phyloP scores from a whole-genome alignment of 345 rosid genomes.

The Aquilaria malaccensis region DNA sequence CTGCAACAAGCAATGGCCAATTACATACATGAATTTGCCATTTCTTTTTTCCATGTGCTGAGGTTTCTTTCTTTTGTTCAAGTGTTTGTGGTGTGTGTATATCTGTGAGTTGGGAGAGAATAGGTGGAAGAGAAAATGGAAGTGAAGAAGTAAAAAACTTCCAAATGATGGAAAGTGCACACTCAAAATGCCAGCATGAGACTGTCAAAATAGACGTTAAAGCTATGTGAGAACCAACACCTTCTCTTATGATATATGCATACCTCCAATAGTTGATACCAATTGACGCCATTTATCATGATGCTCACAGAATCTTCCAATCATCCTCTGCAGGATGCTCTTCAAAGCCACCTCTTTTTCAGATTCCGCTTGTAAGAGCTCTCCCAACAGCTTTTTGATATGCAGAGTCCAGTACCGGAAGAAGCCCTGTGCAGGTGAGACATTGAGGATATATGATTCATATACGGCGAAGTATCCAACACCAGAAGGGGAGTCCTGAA shows the following conservation, averaged over 20 bases:
- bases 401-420: slow-evolving; percentile 86
- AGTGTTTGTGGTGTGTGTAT: too few species aligned
- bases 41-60: too few species aligned
- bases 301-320: slow-evolving; percentile 65
- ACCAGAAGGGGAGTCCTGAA: too few species aligned
- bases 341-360: slow-evolving; percentile 73
- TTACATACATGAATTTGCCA: slow-evolving; percentile 9
- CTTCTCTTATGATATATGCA: background rate
- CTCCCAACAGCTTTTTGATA: slow-evolving; percentile 59
- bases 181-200: too few species aligned
- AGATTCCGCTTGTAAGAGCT: slow-evolving; percentile 73
- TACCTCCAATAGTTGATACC: slow-evolving; percentile 77
- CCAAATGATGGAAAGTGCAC: too few species aligned
- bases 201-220: background rate
- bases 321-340: slow-evolving; percentile 71
- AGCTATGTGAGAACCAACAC: too few species aligned
- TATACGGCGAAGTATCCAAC: too few species aligned
- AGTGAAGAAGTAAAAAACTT: too few species aligned
- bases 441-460: background rate
- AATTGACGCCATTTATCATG: slow-evolving; percentile 76
- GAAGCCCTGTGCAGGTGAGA: slow-evolving; percentile 53
- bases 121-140: too few species aligned
- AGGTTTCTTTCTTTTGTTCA: too few species aligned
- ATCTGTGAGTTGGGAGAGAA: too few species aligned
- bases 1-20: slow-evolving; percentile 37